phyloP scores from a whole-genome alignment of 495 filamentous ascomycete species.

The Clohesyomyces aquaticus region DNA sequence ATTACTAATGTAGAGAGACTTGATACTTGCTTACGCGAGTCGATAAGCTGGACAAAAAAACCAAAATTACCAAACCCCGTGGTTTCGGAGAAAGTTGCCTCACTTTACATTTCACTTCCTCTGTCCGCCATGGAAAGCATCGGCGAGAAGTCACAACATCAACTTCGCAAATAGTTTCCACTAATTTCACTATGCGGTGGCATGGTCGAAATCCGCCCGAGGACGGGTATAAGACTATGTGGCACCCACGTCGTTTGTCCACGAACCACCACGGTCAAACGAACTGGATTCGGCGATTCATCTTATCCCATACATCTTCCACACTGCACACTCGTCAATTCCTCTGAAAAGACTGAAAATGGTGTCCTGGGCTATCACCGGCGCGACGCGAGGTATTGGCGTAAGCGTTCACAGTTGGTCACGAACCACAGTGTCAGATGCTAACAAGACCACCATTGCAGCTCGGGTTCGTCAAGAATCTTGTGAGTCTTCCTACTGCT shows the following conservation, averaged over 20 bases:
- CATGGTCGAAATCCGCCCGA: conserved; percentile 4
- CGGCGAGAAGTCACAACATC: not conserved
- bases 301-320: conserved; percentile 19
- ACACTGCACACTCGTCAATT: conserved; percentile 19
- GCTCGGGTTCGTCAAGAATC: conserved; percentile 28
- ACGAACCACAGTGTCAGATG: conserved; percentile 22
- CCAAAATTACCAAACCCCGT: no score
- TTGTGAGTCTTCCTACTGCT: conserved; percentile 23
- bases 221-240: conserved; percentile 28
- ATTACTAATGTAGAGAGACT: no score
- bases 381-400: conserved; percentile 32
- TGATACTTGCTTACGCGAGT: no score
- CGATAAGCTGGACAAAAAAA: no score
- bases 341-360: conserved; percentile 19
- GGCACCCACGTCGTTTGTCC: conserved; percentile 14
- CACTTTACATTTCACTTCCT: conserved; percentile 21
- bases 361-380: conserved; percentile 34
- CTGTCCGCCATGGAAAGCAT: not conserved
- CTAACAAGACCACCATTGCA: conserved; percentile 27
- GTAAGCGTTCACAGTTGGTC: conserved; percentile 24
- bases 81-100: conserved; percentile 31
- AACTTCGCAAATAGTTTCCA: conserved; percentile 32
- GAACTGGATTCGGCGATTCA: conserved; percentile 17
- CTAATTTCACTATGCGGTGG: conserved; percentile 17
- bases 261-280: conserved; percentile 19